Base-by-base conservation (phyloP, 75 land plant genomes). In the Cupressus sempervirens region DNA sequence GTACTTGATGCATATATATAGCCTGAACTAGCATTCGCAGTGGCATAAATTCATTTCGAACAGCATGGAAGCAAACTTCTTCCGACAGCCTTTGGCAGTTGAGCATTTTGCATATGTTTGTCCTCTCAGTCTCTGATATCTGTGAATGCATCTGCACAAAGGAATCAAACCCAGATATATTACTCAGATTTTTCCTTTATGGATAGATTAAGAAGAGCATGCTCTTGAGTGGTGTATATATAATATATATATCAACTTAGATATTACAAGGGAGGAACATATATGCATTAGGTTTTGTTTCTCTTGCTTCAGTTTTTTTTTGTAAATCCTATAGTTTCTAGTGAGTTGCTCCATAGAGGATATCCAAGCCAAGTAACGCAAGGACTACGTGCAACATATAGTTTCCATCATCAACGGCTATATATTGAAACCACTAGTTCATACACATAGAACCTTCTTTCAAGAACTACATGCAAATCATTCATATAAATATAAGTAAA, bases 21-120 rank as follows among this genome's bases (percentile, higher is more conserved):
- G 90, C 90, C 74, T 88, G 90, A 85, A 88, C 91, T 20, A 90
- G 88, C 91, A 86, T 90, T 45, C 91, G 56, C 76, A 90, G 83
- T 36, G 91, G 91, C 90, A 90, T 88, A 15, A 82, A 87, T 26
- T 88, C 90, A 79, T 88, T 90, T 84, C 86, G 91, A 23, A 86
- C 90, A 5, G 91, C 91, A 32, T 90, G 91, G 4, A 86, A 77
- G 52, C 90, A 90, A 3, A 38, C 20, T 23, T 89, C 91, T n/a
- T 82, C 87, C 4, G 91, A 85, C 29, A 90, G 90, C 85, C 83
- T 88, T 62, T 90, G 91, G 87, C 91, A 90, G 85, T 83, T 83
- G 0, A 90, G 85, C 46, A 56, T 72, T 32, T 83, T 80, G 87
- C 91, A 90, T 26, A 90, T 88, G 11, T 73, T 76, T 16, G 67